Evolutionary conservation across 805 yeast genomes (phyloP).

Genomic region (Ogataea paraovalis): DNA sequence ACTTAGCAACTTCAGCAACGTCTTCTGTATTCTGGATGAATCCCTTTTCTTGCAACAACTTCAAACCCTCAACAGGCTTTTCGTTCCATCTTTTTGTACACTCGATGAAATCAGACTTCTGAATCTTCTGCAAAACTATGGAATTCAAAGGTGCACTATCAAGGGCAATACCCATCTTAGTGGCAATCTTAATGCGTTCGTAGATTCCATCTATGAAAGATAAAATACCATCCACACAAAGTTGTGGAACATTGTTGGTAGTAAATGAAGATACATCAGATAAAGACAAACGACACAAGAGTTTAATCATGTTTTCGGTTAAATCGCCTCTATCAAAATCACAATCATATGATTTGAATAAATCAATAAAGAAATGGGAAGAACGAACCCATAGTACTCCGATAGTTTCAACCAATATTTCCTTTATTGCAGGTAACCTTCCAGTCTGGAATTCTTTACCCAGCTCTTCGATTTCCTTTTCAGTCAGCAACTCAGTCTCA

Average conservation of each 20-base stretch:
- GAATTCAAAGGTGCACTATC: slow-evolving; percentile 22
- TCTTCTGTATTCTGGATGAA: slow-evolving; percentile 52
- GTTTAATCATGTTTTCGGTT: slow-evolving; percentile 60
- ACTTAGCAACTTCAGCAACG: slow-evolving; percentile 62
- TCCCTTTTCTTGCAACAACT: slow-evolving; percentile 56
- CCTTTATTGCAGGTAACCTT: slow-evolving; percentile 53
- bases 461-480: slow-evolving; percentile 25
- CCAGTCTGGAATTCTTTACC: slow-evolving; percentile 42
- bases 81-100: slow-evolving; percentile 76
- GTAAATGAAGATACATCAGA: slow-evolving; percentile 81
- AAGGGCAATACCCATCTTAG: slow-evolving; percentile 21
- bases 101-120: slow-evolving; percentile 71
- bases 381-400: slow-evolving; percentile 79
- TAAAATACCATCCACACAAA: slow-evolving; percentile 84
- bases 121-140: slow-evolving; percentile 40
- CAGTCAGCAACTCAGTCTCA: slow-evolving; percentile 23
- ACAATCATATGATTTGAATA: slow-evolving; percentile 86
- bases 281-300: slow-evolving; percentile 70
- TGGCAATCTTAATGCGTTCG: slow-evolving; percentile 40
- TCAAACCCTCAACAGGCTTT: slow-evolving; percentile 73
- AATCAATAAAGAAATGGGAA: slow-evolving; percentile 68
- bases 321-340: slow-evolving; percentile 83
- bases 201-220: slow-evolving; percentile 63
- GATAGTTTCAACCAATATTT: slow-evolving; percentile 76
- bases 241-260: slow-evolving; percentile 86